These are phyloP conservation scores for Fusarium buharicum DNA, from an alignment of 2,329 filamentous ascomycete genomes.

Conservation along the genomic window DNA sequence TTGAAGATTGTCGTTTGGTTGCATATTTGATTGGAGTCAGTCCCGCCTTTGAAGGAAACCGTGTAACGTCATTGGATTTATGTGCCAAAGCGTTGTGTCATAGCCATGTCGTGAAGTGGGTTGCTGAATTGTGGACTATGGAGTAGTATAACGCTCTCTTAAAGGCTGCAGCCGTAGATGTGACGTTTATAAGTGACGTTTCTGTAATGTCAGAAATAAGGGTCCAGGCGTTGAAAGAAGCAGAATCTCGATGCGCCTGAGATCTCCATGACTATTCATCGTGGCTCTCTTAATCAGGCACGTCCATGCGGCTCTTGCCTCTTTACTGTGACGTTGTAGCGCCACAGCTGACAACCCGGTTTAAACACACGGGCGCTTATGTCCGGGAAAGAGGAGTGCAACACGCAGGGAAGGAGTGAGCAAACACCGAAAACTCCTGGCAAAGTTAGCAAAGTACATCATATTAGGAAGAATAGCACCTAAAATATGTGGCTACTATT, in stretches of 20 bases:
- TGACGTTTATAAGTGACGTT: conserved; percentile 34
- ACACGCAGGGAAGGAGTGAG: conserved; percentile 8
- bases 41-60: conserved; percentile 26
- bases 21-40: conserved; percentile 33
- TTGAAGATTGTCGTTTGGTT: conserved; percentile 26
- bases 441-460: no score
- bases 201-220: conserved; percentile 18
- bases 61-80: conserved; percentile 38
- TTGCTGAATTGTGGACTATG: conserved; percentile 33
- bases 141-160: conserved; percentile 9
- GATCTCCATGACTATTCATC: conserved; percentile 16
- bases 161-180: conserved; percentile 18
- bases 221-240: conserved; percentile 6
- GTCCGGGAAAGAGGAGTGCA: conserved; percentile 7
- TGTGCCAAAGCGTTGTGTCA: conserved; percentile 30
- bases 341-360: conserved; percentile 29
- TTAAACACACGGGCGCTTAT: conserved; percentile 24
- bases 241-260: conserved; percentile 35
- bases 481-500: no score
- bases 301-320: conserved; percentile 22
- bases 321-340: conserved; percentile 30
- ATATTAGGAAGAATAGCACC: no score
- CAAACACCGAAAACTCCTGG: no score
- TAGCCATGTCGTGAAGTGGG: conserved; percentile 32
- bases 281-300: conserved; percentile 24